A percentile compares a stretch with the other conserved stretches of the same genome.
Evolutionary conservation across 2,329 filamentous ascomycete species (phyloP).

Genomic region (Xylariaceae sp.): DNA sequence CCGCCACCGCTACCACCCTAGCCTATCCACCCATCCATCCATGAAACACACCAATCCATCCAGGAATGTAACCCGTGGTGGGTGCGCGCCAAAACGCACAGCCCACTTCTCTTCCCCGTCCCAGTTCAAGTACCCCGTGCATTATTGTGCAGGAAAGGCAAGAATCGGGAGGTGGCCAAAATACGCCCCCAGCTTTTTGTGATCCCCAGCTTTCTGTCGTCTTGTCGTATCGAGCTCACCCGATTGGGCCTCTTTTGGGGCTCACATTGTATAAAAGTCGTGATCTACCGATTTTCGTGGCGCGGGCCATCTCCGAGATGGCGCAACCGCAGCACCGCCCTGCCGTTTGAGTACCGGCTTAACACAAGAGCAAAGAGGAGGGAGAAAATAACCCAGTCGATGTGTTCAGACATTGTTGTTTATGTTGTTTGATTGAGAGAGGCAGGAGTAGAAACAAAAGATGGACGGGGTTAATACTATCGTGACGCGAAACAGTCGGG

Average conservation of each 20-base stretch:
- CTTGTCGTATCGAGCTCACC: conserved; percentile 23
- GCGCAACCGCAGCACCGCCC: conserved; percentile 26
- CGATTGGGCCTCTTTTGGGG: conserved; percentile 32
- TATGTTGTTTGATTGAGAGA: conserved; percentile 2
- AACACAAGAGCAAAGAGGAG: conserved; percentile 15
- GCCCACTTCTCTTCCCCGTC: conserved; percentile 33
- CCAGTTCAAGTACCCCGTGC: conserved; percentile 24
- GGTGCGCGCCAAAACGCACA: conserved; percentile 25
- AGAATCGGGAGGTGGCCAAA: conserved; percentile 16
- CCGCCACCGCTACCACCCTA: conserved; percentile 27
- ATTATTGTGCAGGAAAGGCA: conserved; percentile 20
- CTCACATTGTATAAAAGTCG: conserved; percentile 33
- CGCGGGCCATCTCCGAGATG: conserved; percentile 25
- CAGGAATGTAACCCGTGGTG: conserved; percentile 28
- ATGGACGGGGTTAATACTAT: background rate
- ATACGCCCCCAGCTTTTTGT: conserved; percentile 13
- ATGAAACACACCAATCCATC: conserved; percentile 24
- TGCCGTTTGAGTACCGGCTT: conserved; percentile 32
- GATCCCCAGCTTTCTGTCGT: conserved; percentile 18
- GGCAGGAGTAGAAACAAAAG: conserved; percentile 7
- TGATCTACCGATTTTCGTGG: conserved; percentile 32
- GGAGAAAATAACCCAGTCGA: conserved; percentile 5
- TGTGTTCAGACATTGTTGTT: background rate
- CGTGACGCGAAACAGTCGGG: too few relatives aligned
- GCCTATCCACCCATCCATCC: conserved; percentile 11